phyloP scores from a whole-genome alignment of 1,284 basidiomycete genomes.

The Blastosporella zonata region DNA sequence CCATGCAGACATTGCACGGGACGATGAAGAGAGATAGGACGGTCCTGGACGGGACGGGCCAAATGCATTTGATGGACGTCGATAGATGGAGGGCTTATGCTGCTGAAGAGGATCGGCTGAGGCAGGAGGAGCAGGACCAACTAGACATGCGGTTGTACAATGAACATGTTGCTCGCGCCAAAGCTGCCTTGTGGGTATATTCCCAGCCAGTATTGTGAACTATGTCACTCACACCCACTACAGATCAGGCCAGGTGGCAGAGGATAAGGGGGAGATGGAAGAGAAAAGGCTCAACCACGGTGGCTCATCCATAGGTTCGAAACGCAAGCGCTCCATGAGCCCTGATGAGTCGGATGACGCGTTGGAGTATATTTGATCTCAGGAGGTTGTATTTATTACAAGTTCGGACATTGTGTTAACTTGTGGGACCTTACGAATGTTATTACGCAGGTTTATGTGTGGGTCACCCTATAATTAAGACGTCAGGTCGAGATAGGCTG shows the following conservation, averaged over 20 bases:
- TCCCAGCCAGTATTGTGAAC: too few species aligned
- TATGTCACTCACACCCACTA: too few species aligned
- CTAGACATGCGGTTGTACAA: background rate
- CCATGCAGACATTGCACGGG: constrained; percentile 17
- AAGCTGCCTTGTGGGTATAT: background rate
- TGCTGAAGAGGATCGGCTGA: constrained; percentile 13
- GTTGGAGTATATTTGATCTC: constrained; percentile 1
- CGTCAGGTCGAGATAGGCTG: background rate
- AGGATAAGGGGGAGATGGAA: background rate
- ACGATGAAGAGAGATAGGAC: constrained; percentile 21
- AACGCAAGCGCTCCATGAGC: background rate
- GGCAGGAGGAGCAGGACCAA: constrained; percentile 7
- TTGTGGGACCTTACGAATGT: too few species aligned
- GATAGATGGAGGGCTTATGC: constrained; percentile 4
- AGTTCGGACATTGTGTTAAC: too few species aligned
- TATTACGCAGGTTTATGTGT: too few species aligned
- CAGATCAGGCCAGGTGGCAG: background rate
- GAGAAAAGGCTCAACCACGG: background rate
- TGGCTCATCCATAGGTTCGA: background rate
- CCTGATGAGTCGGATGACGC: background rate
- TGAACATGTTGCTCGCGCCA: constrained; percentile 1
- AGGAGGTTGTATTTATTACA: background rate
- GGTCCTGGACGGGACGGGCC: constrained; percentile 28
- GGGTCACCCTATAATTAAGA: background rate
- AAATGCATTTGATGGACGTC: constrained; percentile 13